Evolutionary conservation across 768 basidiomycete genomes (phyloP).

Genomic region (Suillus tomentosus): DNA sequence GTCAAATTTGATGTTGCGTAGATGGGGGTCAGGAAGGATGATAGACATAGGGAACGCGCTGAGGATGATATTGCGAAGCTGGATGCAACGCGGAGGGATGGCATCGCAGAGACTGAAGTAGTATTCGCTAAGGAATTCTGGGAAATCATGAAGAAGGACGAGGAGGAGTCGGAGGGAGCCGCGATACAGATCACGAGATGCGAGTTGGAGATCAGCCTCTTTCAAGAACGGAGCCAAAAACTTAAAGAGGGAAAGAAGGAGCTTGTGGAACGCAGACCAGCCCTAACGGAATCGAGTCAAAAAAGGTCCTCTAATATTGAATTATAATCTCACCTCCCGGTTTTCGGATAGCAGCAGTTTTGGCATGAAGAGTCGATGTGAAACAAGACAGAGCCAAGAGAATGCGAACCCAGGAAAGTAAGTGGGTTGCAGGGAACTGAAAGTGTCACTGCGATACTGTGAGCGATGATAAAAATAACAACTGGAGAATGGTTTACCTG

Average conservation of each 20-base stretch:
- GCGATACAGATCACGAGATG: constrained; percentile 86
- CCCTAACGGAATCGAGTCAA: constrained; percentile 49
- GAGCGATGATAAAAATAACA: constrained; percentile 4
- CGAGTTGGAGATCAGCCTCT: constrained; percentile 73
- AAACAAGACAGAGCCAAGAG: constrained; percentile 96
- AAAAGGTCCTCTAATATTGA: constrained; percentile 9
- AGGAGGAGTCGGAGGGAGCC: constrained; percentile 89
- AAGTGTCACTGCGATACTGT: constrained; percentile 68
- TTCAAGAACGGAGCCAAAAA: constrained; percentile 92
- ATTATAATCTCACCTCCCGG: constrained; percentile 61
- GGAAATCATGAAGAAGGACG: constrained; percentile 97
- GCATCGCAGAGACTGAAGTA: constrained; percentile 95
- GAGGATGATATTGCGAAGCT: constrained; percentile 94
- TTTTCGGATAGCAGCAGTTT: constrained; percentile 86
- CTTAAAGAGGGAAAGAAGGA: constrained; percentile 91
- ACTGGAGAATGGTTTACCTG: constrained; percentile 52
- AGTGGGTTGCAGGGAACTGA: constrained; percentile 93
- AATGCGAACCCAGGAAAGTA: constrained; percentile 99
- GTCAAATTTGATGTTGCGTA: constrained; percentile 74
- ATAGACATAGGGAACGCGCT: constrained; percentile 89
- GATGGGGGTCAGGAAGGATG: constrained; percentile 83
- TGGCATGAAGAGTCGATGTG: constrained; percentile 97
- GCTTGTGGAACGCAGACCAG: constrained; percentile 95
- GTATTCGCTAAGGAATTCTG: constrained; percentile 95
- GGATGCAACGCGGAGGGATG: constrained; percentile 91